These are phyloP conservation scores for Penicillium crystallinum DNA, from an alignment of 495 filamentous ascomycete species.

Conservation along the genomic window DNA sequence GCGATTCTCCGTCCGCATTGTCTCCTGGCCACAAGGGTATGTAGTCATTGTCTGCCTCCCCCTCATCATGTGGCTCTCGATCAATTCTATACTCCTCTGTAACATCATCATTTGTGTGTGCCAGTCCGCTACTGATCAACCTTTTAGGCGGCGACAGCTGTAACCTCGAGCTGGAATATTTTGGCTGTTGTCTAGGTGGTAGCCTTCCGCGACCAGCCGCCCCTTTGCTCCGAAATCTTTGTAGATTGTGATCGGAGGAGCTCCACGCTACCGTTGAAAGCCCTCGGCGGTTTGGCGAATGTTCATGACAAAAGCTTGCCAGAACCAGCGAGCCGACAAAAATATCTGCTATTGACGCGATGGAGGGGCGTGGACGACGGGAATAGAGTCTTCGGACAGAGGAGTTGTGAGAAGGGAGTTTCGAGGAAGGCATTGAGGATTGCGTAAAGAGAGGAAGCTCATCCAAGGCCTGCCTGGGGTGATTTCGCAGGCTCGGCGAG, in stretches of 20 bases:
- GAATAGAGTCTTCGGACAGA: slow-evolving; percentile 32
- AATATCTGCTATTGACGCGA: slow-evolving; percentile 42
- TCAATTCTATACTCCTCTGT: slow-evolving; percentile 1
- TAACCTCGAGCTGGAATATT: slow-evolving; percentile 17
- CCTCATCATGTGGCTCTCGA: not conserved
- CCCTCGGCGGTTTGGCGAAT: slow-evolving; percentile 37
- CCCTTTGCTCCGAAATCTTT: slow-evolving; percentile 15
- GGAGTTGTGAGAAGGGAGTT: slow-evolving; percentile 24
- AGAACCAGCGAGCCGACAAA: slow-evolving; percentile 63
- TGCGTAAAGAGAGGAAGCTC: slow-evolving; percentile 29
- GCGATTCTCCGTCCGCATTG: not conserved
- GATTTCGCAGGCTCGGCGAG: slow-evolving; percentile 47
- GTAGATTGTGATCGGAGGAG: slow-evolving; percentile 7
- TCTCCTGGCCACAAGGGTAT: slow-evolving; percentile 4
- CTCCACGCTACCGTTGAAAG: slow-evolving; percentile 24
- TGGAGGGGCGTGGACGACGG: slow-evolving; percentile 38
- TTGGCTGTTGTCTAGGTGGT: slow-evolving; percentile 15
- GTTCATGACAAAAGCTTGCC: slow-evolving; percentile 57
- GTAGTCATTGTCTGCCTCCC: slow-evolving; percentile 3
- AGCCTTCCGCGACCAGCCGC: slow-evolving; percentile 9
- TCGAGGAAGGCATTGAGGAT: slow-evolving; percentile 31
- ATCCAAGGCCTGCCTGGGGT: slow-evolving; percentile 43
- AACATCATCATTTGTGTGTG: slow-evolving; percentile 13
- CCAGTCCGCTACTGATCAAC: slow-evolving; percentile 29
- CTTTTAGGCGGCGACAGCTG: slow-evolving; percentile 23